phyloP scores from a whole-genome alignment of 2,329 filamentous ascomycete species.

The Westerdykella ornata region DNA sequence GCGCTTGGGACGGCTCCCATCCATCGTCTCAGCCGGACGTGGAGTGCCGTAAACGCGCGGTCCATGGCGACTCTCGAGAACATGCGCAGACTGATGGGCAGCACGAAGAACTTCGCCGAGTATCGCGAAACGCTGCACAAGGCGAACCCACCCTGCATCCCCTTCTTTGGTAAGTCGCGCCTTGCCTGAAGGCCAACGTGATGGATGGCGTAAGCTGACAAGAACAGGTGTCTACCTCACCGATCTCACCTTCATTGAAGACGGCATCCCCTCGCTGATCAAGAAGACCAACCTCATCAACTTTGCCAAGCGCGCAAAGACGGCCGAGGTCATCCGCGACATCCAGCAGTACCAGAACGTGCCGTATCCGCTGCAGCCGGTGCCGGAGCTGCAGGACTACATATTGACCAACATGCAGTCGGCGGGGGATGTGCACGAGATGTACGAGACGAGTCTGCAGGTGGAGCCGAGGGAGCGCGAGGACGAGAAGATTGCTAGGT shows the following conservation, averaged over 20 bases:
- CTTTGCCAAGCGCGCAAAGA: constrained; percentile 96
- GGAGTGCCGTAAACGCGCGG: constrained; percentile 85
- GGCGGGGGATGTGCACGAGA: constrained; percentile 93
- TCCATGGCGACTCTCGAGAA: constrained; percentile 74
- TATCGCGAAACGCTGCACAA: constrained; percentile 89
- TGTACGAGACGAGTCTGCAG: constrained; percentile 95
- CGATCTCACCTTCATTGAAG: constrained; percentile 96
- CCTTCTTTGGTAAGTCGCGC: constrained; percentile 74
- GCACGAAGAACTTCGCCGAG: constrained; percentile 96
- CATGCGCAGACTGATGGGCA: constrained; percentile 93
- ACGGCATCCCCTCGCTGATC: constrained; percentile 91
- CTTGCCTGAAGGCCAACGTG: not conserved
- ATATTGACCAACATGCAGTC: constrained; percentile 94
- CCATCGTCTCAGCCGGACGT: constrained; percentile 85
- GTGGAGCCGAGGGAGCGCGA: constrained; percentile 94
- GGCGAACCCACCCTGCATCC: constrained; percentile 93
- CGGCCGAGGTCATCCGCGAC: constrained; percentile 94
- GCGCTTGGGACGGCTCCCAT: constrained; percentile 92
- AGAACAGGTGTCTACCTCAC: constrained; percentile 81
- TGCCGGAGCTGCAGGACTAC: constrained; percentile 91
- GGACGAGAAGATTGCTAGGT: constrained; percentile 99
- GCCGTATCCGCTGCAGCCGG: constrained; percentile 84
- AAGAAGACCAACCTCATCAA: constrained; percentile 97
- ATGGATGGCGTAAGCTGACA: constrained; percentile 13
- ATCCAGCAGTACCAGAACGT: constrained; percentile 99